Conservation (phyloP, 164 flowering plant genomes). For the Aristolochia californica region DNA sequence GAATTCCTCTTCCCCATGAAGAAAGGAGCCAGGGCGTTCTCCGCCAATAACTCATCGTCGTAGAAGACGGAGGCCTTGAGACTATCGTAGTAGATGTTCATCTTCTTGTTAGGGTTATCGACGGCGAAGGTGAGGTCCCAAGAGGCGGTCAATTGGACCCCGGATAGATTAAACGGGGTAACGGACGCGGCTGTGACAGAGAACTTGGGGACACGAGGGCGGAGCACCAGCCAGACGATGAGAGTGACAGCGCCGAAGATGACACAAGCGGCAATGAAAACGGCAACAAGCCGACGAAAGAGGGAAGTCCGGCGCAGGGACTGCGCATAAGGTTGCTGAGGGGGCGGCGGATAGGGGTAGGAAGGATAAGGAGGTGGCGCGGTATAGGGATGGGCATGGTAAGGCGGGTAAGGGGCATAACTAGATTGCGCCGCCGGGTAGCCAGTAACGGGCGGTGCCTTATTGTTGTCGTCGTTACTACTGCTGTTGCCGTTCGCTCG, state of each 20-base stretch:
- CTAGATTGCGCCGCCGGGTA: slow-evolving; percentile 4
- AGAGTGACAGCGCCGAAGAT: slow-evolving; percentile 17
- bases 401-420: slow-evolving; percentile 7
- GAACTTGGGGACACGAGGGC: slow-evolving; percentile 58
- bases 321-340: slow-evolving; percentile 3
- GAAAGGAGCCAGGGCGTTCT: slow-evolving; percentile 42
- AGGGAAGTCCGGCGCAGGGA: slow-evolving; percentile 10
- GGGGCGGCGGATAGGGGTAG: slow-evolving; percentile 10
- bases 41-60: slow-evolving; percentile 11
- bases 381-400: slow-evolving; percentile 5
- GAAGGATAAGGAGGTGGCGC: no score
- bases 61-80: slow-evolving; percentile 19
- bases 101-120: slow-evolving; percentile 60
- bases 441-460: slow-evolving; percentile 1
- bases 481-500: no score
- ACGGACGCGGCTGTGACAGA: slow-evolving; percentile 36
- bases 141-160: slow-evolving; percentile 19
- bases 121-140: slow-evolving; percentile 30
- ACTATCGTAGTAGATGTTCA: slow-evolving; percentile 30
- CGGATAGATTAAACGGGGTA: slow-evolving; percentile 27
- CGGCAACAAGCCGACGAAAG: slow-evolving; percentile 16
- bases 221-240: slow-evolving; percentile 34
- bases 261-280: slow-evolving; percentile 7
- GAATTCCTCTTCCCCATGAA: slow-evolving; percentile 26
- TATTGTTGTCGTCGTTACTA: not conserved